Base-by-base conservation (phyloP, 441 rosid genomes). In the Euphorbia schlechtendalii region DNA sequence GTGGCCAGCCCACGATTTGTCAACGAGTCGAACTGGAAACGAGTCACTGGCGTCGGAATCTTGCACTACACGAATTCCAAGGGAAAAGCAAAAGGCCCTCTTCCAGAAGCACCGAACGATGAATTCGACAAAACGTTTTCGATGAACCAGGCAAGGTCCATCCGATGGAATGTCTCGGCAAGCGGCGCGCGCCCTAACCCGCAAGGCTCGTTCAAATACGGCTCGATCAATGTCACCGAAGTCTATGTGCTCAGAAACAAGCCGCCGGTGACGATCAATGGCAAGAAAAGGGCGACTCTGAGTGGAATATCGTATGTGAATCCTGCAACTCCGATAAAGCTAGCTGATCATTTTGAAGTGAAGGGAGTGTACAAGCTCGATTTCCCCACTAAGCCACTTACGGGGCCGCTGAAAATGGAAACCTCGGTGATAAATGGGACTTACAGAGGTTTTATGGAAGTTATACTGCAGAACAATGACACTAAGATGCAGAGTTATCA, bases 101-200 rank as follows among this genome's bases (percentile, higher is more conserved):
- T 93, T 21, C 99, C 97, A 0, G 87, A 78, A 61, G 80, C 90
- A 25, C 96, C 96, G 14, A 79, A 82, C 64, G 97, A 90, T 66
- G 83, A 83, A 58, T 90, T 70, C 30, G 97, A 93, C 77, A 90
- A 90, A 72, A 88, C 96, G 61, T 83, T 84, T 79, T 93, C 99
- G 55, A 88, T 93, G 99, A 93, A 88, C 74, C 99, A 93, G 76
- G 93, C 99, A 65, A 88, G 91, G 81, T 93, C 99, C 56, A 86
- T 93, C 84, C 87, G n/a, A n/a, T 86, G 92, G 86, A 83, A 91
- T 74, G 95, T 84, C 49, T 77, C 91, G 57, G 97, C 98, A 0
- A 93, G 98, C 45, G 97, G 98, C 52, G 97, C 98, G 4, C 92
- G 98, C 11, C 98, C 98, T 56, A 93, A 93, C 61, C 96, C 97